Evolutionary conservation across 2,329 filamentous ascomycete species (phyloP), one percentile per base, ranked within the genome.

Genomic region (Macroventuria anomochaeta): DNA sequence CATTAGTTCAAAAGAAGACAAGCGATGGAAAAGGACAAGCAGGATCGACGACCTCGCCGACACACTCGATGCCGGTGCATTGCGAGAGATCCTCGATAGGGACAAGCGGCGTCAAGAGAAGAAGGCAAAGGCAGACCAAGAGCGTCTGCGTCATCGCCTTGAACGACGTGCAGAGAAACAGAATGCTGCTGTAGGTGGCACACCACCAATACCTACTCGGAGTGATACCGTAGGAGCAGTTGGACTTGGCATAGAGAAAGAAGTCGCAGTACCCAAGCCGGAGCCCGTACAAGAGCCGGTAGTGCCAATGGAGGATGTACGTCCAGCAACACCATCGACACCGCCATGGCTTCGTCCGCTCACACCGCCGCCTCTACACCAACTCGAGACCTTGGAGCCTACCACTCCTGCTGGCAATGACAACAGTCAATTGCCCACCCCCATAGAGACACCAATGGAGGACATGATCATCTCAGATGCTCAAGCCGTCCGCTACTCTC

Each of bases 1-100:
- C 75, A 82, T 58, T 72, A 79, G 28, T 73, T 79, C 61, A 75
- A 81, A n/a, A 37, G 67, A 71, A 13, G 62, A 62, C 7, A 65
- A 84, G 87, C 13, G 80, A 21, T 62, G 58, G 38, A 85, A 81
- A 59, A 82, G 70, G 76, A 90, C 76, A 77, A 89, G 74, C 76
- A 80, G 80, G 28, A 83, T 89, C 38, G 84, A 87, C 53, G 83
- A 85, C 37, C 72, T 97, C 37, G 95, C 92, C 18, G 90, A 97
- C 69, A 88, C 90, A 54, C 81, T 99, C 48, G 91, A 91, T 75
- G 89, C 95, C 3, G 85, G 88, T 46, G 93, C 91, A 63, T 74
- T 99, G 32, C 85, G 93, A 53, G 90, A 96, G 70, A 80, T 97
- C 25, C 88, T 99, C 84, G 95, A 99, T 65, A 82, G 95, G 55